Conservation (phyloP, 306 rosid species). For the Vigna hirtella region DNA sequence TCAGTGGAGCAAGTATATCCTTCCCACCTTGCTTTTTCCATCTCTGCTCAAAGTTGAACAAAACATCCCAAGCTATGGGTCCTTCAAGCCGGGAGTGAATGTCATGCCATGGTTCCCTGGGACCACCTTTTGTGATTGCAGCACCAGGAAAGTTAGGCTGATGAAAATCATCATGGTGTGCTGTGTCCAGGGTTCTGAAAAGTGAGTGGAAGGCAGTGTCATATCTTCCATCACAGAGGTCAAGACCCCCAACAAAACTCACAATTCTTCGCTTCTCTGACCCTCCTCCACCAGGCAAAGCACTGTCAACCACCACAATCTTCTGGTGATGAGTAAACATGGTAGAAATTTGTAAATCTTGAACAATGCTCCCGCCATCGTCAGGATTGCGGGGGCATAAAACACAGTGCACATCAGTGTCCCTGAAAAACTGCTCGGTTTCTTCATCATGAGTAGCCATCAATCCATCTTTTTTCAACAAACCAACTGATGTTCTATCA, state of each 20-base stretch:
- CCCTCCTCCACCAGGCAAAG: constrained; percentile 59
- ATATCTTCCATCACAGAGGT: constrained; percentile 82
- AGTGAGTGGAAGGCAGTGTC: constrained; percentile 77
- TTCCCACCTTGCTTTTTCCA: constrained; percentile 87
- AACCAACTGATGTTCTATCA: constrained; percentile 73
- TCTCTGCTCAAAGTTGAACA: constrained; percentile 79
- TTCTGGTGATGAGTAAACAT: constrained; percentile 90
- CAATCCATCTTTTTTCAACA: constrained; percentile 75
- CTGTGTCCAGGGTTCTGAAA: constrained; percentile 74
- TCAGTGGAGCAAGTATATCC: constrained; percentile 60
- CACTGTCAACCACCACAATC: constrained; percentile 75
- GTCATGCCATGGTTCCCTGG: constrained; percentile 85
- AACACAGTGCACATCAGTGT: constrained; percentile 70
- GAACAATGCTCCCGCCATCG: constrained; percentile 72
- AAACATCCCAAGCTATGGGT: constrained; percentile 81
- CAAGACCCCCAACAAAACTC: constrained; percentile 82
- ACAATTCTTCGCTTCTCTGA: constrained; percentile 65
- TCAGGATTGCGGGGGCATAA: constrained; percentile 85
- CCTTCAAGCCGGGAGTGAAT: constrained; percentile 83
- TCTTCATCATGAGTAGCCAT: constrained; percentile 88
- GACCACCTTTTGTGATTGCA: constrained; percentile 73
- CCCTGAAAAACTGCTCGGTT: constrained; percentile 53
- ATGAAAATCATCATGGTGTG: constrained; percentile 77
- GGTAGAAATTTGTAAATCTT: constrained; percentile 66
- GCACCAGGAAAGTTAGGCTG: constrained; percentile 75